Conservation (phyloP, 345 rosid genomes). For the Psidium friedrichsthalianum region DNA sequence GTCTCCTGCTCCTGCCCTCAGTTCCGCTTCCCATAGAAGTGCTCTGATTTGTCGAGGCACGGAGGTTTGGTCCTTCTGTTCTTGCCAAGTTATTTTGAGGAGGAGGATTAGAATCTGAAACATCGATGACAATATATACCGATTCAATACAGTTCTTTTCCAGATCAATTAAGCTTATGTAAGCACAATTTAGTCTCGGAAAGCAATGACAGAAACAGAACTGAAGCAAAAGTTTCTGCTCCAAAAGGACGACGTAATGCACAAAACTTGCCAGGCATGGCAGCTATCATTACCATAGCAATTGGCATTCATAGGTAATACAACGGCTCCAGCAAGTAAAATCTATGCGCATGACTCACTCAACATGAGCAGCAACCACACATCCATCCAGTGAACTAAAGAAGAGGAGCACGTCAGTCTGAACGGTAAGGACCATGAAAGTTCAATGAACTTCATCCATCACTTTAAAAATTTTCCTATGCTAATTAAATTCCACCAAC, state of each 20-base stretch:
- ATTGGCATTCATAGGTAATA: background rate
- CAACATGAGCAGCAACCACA: background rate
- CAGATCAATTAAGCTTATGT: background rate
- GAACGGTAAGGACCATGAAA: background rate
- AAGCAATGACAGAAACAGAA: background rate
- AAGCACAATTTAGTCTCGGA: background rate
- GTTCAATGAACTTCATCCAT: background rate
- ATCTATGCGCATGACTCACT: background rate
- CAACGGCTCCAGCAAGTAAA: background rate
- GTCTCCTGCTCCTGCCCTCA: conserved; percentile 27
- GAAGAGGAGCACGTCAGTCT: background rate
- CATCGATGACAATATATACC: background rate
- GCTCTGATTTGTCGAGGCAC: conserved; percentile 10
- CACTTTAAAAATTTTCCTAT: background rate
- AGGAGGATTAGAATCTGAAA: conserved; percentile 41
- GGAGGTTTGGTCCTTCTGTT: conserved; percentile 8
- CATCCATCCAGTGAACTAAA: background rate
- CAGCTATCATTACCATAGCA: background rate
- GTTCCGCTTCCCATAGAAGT: conserved; percentile 18
- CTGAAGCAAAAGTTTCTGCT: background rate
- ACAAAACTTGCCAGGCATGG: background rate
- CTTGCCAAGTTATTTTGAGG: conserved; percentile 18
- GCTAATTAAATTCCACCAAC: background rate
- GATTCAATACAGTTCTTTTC: background rate
- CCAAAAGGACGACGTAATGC: background rate